phyloP scores from a whole-genome alignment of 2,329 filamentous ascomycete species.

The Myrmaecium sp. region DNA sequence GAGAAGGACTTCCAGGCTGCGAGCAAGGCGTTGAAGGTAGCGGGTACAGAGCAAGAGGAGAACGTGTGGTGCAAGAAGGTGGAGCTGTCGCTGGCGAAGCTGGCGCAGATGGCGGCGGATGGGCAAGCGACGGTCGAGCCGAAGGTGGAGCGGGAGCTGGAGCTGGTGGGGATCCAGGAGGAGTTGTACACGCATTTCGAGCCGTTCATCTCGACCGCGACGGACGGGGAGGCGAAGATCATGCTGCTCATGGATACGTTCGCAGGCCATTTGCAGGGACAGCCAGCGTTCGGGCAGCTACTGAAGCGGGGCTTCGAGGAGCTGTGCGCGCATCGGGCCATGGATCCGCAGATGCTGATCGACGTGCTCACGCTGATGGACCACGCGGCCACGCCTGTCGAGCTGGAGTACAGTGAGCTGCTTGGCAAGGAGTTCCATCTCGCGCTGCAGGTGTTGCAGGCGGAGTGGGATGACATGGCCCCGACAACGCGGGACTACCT shows the following conservation, averaged over 20 bases:
- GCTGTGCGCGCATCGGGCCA: conserved; percentile 53
- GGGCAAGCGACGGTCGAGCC: conserved; percentile 9
- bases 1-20: conserved; percentile 63
- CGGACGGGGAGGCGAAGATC: conserved; percentile 65
- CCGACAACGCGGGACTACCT: conserved; percentile 27
- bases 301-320: conserved; percentile 54
- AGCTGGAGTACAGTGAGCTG: too few relatives aligned
- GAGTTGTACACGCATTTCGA: conserved; percentile 54
- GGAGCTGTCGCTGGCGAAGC: conserved; percentile 75
- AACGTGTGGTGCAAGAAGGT: conserved; percentile 89
- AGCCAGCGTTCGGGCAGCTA: conserved; percentile 49
- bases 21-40: conserved; percentile 49
- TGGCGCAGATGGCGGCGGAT: conserved; percentile 47
- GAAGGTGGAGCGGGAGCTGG: conserved; percentile 40
- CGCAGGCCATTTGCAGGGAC: conserved; percentile 26
- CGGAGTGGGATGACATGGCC: conserved; percentile 37
- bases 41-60: conserved; percentile 55
- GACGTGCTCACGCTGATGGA: conserved; percentile 70
- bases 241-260: conserved; percentile 59
- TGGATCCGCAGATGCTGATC: conserved; percentile 43
- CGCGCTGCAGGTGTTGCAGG: conserved; percentile 43
- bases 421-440: conserved; percentile 63
- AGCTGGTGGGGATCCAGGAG: conserved; percentile 65
- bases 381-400: conserved; percentile 24
- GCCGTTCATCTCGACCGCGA: conserved; percentile 49